Conservation (phyloP, 2,329 filamentous ascomycete species). For the Fusarium camptoceras region DNA sequence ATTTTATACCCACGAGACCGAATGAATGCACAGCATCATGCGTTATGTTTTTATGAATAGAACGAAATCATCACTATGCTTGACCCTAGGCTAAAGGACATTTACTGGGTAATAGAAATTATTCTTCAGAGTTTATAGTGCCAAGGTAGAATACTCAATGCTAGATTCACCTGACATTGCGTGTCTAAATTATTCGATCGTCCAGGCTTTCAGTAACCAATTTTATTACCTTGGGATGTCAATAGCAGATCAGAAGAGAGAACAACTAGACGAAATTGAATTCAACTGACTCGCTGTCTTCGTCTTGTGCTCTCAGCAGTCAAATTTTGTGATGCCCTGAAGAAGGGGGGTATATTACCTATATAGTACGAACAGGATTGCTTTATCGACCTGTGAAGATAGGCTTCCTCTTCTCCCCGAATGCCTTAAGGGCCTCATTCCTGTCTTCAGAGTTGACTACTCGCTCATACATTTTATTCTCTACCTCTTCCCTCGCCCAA, state of each 20-base stretch:
- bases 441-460: constrained; percentile 88
- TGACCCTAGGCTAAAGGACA: neutral
- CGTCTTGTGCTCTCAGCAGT: neutral
- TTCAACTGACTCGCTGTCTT: neutral
- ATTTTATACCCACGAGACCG: neutral
- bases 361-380: neutral
- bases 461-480: constrained; percentile 86
- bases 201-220: neutral
- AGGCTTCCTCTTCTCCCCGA: constrained; percentile 73
- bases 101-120: neutral
- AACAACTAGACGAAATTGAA: fast-evolving
- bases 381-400: constrained; percentile 66
- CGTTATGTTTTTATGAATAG: neutral
- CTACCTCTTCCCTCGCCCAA: constrained; percentile 78
- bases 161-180: neutral
- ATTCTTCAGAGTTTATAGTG: neutral
- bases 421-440: constrained; percentile 87
- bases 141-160: neutral
- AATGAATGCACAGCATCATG: neutral
- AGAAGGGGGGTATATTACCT: neutral
- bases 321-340: neutral
- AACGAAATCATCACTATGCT: neutral
- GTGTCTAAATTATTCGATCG: neutral
- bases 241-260: neutral
- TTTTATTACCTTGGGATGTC: neutral